A percentile compares a stretch with the other conserved stretches of the same genome.
Evolutionary conservation across 805 yeast genomes (phyloP).

Genomic region (Candida morakotiae): DNA sequence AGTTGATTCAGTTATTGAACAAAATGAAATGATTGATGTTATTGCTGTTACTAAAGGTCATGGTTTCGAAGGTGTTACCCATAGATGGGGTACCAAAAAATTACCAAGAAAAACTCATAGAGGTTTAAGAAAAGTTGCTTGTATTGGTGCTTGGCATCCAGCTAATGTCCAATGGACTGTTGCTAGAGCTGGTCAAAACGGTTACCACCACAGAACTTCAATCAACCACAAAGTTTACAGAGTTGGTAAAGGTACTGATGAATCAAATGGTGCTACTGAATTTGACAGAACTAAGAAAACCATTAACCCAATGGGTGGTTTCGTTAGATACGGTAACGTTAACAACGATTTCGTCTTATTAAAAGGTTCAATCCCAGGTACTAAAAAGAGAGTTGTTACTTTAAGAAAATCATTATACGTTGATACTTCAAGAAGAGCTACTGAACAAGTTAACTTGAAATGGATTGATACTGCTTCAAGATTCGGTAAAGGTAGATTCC

Average conservation of each 20-base stretch:
- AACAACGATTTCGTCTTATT: conserved; percentile 96
- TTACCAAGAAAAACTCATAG: conserved; percentile 99
- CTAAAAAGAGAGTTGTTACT: conserved; percentile 98
- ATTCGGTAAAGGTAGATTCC: conserved; percentile 99
- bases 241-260: conserved; percentile 95
- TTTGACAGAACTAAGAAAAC: conserved; percentile 99
- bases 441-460: conserved; percentile 94
- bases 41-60: conserved; percentile 99
- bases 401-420: conserved; percentile 97
- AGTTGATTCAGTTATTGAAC: conserved; percentile 95
- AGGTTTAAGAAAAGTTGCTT: conserved; percentile 99
- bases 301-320: conserved; percentile 99
- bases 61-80: conserved; percentile 99
- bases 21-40: conserved; percentile 97
- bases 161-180: conserved; percentile 99
- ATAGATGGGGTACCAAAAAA: conserved; percentile 99
- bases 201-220: conserved; percentile 99
- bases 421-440: conserved; percentile 96
- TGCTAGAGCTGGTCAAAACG: conserved; percentile 99
- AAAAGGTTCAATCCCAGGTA: conserved; percentile 99
- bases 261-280: conserved; percentile 90
- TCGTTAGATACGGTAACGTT: conserved; percentile 98
- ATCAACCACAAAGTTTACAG: conserved; percentile 99
- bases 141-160: conserved; percentile 99
- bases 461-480: conserved; percentile 99